phyloP scores from a whole-genome alignment of 2,329 filamentous ascomycete species.

The Colletotrichum eremochloae region DNA sequence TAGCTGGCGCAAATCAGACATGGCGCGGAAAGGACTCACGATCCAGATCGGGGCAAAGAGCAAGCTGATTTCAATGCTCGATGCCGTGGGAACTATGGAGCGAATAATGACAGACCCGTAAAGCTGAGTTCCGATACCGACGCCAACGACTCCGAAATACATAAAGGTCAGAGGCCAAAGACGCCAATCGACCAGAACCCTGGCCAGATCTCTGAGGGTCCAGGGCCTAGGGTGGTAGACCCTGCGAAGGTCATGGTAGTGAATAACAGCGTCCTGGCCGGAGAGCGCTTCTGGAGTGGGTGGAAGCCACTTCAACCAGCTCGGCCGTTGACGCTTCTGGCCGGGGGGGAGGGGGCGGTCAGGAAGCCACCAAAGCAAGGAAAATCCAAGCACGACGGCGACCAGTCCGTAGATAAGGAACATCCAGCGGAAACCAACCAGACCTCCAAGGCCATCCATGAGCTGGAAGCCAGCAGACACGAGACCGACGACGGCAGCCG shows the following conservation, averaged over 20 bases:
- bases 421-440: conserved; percentile 93
- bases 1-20: conserved; percentile 37
- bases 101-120: conserved; percentile 91
- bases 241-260: conserved; percentile 85
- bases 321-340: conserved; percentile 63
- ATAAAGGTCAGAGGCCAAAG: conserved; percentile 89
- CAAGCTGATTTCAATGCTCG: conserved; percentile 81
- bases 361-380: conserved; percentile 90
- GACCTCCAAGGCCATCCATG: conserved; percentile 83
- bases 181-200: conserved; percentile 86
- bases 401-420: conserved; percentile 88
- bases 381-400: conserved; percentile 77
- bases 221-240: conserved; percentile 84
- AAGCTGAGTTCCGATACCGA: conserved; percentile 89
- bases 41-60: conserved; percentile 95
- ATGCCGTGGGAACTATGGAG: conserved; percentile 80
- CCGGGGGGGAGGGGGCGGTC: conserved; percentile 84
- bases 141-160: conserved; percentile 96
- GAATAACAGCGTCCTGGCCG: conserved; percentile 82
- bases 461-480: conserved; percentile 93
- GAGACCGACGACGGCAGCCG: conserved; percentile 88
- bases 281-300: conserved; percentile 76
- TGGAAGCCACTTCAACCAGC: conserved; percentile 76
- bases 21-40: conserved; percentile 62
- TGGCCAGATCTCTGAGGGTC: conserved; percentile 77